Conservation (phyloP, 225 moss, liverwort and hornwort species). For the Pseudisothecium myosuroides region DNA sequence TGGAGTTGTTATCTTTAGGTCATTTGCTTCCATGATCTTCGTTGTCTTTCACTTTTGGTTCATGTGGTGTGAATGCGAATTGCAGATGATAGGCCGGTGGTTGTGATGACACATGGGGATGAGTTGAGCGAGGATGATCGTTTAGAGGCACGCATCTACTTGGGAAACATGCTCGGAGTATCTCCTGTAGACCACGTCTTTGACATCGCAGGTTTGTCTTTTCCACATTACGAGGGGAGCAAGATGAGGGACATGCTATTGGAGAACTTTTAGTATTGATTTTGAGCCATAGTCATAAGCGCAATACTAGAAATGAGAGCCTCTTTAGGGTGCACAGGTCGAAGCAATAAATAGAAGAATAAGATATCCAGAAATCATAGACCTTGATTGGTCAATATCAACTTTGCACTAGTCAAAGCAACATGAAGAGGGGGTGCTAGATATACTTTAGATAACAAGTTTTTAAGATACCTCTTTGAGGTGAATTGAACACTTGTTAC, state of each 20-base stretch:
- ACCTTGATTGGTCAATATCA: neutral
- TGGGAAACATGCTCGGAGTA: constrained; percentile 55
- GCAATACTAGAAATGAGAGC: neutral
- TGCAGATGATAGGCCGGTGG: constrained; percentile 65
- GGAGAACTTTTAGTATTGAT: neutral
- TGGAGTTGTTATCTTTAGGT: neutral
- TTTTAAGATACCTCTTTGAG: neutral
- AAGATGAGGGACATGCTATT: neutral
- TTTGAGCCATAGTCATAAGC: neutral
- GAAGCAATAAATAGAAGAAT: neutral
- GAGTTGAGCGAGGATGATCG: constrained; percentile 35
- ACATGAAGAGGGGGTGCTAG: neutral
- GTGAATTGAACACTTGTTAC: neutral
- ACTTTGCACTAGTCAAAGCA: neutral
- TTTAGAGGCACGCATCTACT: constrained; percentile 20
- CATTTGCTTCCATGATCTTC: neutral
- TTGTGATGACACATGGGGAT: constrained; percentile 72
- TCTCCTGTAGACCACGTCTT: constrained; percentile 55
- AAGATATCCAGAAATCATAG: neutral
- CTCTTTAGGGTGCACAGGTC: neutral
- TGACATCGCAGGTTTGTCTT: constrained; percentile 47
- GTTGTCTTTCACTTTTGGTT: neutral
- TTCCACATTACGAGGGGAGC: neutral
- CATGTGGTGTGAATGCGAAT: neutral
- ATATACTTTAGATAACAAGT: neutral